Percentiles rank a stretch among this genome's conserved stretches.
phyloP scores from a whole-genome alignment of 2,329 filamentous ascomycete species.

The Fusarium algeriense region DNA sequence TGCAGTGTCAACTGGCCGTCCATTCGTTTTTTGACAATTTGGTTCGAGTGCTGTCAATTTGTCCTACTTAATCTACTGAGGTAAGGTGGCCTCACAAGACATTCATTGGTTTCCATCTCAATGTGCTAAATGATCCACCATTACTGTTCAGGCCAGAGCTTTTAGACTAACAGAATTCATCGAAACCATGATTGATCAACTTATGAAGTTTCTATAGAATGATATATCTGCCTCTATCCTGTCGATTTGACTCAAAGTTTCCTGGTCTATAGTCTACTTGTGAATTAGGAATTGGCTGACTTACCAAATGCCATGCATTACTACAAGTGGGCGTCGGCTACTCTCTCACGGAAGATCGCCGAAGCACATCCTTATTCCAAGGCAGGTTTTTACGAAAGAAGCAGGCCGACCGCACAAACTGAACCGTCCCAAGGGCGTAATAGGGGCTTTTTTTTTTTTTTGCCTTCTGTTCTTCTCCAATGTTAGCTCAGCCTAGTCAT shows the following conservation, averaged over 20 bases:
- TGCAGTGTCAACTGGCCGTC: background rate
- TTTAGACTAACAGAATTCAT: background rate
- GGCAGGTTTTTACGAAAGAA: conserved; percentile 27
- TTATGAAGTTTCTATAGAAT: conserved; percentile 8
- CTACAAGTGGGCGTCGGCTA: conserved; percentile 7
- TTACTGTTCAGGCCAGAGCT: background rate
- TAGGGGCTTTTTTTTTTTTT: background rate
- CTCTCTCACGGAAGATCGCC: conserved; percentile 30
- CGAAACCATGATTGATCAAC: background rate
- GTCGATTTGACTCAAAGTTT: background rate
- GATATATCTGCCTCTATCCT: background rate
- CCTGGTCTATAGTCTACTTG: background rate
- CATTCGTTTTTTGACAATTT: conserved; percentile 1
- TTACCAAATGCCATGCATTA: conserved; percentile 4
- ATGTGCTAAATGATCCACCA: background rate
- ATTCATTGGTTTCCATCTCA: background rate
- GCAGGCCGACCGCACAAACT: conserved; percentile 19
- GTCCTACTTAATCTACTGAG: background rate
- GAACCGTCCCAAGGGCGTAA: conserved; percentile 2
- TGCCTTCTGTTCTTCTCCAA: background rate
- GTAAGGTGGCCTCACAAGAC: background rate
- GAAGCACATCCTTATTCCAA: conserved; percentile 17
- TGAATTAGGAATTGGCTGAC: background rate
- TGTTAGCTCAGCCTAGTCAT: conserved; percentile 16
- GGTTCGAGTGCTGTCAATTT: conserved; percentile 2